Base-by-base conservation (phyloP, 805 yeast species). In the Candida cerambycidarum region DNA sequence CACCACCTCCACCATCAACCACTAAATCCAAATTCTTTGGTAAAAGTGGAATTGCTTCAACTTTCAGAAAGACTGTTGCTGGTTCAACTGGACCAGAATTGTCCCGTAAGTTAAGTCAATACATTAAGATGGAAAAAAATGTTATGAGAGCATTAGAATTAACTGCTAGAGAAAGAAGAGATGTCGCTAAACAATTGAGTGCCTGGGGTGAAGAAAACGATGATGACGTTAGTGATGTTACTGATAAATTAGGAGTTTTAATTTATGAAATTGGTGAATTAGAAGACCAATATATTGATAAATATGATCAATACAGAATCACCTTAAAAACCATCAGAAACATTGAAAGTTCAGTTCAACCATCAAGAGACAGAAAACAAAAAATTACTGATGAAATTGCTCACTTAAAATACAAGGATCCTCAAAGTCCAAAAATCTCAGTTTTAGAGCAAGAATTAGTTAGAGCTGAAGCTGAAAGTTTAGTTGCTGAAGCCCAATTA, bases 1-100 rank as follows among this genome's bases (percentile, higher is more conserved):
- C 98, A 25, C 92, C 95, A 43, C 98, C 98, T 37, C 98, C 97
- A 52, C 83, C 96, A 32, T 82, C 97, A 24, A 73, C 96, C 42
- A 85, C 97, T 59, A 89, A 89, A 74, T 79, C 83, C 57, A 82
- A 83, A 60, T 92, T 90, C 73, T 92, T 93, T 60, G 98, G 98
- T 60, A 82, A 82, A 66, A 89, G 90, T 43, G 75, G 79, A 12
- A 63, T 78, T 58, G 69, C 80, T 38, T 76, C 79, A 43, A 61
- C 78, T n/a, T 66, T 83, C 59, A 78, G 90, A 69, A 80, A 79
- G 62, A 74, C 79, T 41, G 75, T 87, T 39, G 92, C 93, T 42
- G 93, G 90, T 43, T 75, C 82, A 35, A 79, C 83, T 53, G 92
- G 90, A 15, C 95, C 95, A 5, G 93, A 85, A 59, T 69, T 85